Percentiles rank a stretch among this genome's conserved stretches.
Evolutionary conservation across 2,329 filamentous ascomycete species (phyloP).

Genomic region (Hymenoscyphus salicellus): DNA sequence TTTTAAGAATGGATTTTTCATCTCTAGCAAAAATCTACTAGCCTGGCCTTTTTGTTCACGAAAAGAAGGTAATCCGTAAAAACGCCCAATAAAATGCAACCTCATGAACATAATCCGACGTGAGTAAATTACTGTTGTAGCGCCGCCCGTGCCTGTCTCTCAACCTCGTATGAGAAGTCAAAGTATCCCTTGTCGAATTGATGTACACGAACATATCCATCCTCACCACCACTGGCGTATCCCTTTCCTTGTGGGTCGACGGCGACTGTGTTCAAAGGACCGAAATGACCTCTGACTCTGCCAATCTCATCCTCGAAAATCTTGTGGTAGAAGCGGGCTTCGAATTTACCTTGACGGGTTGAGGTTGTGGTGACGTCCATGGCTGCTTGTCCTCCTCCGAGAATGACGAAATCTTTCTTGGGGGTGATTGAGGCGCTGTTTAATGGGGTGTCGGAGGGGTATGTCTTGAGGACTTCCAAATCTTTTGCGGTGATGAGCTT

Average conservation of each 20-base stretch:
- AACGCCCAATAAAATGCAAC: no score
- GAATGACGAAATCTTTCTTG: conserved; percentile 96
- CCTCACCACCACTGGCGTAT: conserved; percentile 94
- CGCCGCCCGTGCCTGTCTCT: conserved; percentile 62
- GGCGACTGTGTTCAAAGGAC: conserved; percentile 81
- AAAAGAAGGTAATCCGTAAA: no score
- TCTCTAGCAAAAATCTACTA: no score
- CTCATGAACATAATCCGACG: no score
- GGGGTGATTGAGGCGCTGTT: conserved; percentile 93
- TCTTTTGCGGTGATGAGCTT: conserved; percentile 80
- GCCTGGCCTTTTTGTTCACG: no score
- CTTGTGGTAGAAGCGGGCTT: conserved; percentile 99
- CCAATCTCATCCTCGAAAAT: conserved; percentile 99
- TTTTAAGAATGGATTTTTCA: no score
- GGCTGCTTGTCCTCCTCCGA: conserved; percentile 95
- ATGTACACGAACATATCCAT: conserved; percentile 97
- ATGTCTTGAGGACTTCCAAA: conserved; percentile 90
- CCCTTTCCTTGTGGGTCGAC: conserved; percentile 86
- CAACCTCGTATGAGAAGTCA: conserved; percentile 98
- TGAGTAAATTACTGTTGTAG: conserved; percentile 26
- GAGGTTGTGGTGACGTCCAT: conserved; percentile 95
- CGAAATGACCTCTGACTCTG: conserved; percentile 94
- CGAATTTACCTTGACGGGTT: conserved; percentile 95
- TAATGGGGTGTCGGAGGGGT: conserved; percentile 85
- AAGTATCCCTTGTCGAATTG: conserved; percentile 99